These are phyloP conservation scores for Eucalyptus erythrocorys DNA, from an alignment of 345 rosid genomes.

Conservation along the genomic window DNA sequence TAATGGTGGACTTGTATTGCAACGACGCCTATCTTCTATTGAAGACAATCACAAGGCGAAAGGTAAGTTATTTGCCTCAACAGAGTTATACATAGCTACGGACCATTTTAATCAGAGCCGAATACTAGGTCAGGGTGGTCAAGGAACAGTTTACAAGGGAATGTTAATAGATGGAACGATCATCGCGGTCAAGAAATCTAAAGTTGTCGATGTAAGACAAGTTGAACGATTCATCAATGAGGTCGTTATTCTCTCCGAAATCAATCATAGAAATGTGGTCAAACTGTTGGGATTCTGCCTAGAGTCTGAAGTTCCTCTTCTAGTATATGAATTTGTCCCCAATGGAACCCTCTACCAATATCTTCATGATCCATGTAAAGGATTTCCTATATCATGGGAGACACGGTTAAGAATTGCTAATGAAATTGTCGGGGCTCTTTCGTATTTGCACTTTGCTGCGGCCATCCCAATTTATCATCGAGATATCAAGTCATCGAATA, in stretches of 20 bases:
- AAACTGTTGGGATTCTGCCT: neutral
- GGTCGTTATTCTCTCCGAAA: neutral
- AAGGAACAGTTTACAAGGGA: neutral
- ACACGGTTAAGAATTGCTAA: neutral
- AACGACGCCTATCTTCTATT: neutral
- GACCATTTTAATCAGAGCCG: neutral
- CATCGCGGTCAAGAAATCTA: neutral
- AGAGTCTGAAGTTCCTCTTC: neutral
- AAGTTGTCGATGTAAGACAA: neutral
- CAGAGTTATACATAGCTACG: neutral
- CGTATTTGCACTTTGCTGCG: neutral
- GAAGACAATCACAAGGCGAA: neutral
- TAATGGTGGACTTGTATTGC: neutral
- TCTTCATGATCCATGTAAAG: neutral
- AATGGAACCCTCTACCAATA: neutral
- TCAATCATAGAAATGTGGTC: neutral
- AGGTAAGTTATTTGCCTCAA: neutral
- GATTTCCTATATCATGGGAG: neutral
- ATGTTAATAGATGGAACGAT: neutral
- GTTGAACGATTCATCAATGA: neutral
- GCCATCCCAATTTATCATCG: neutral
- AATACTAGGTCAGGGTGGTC: neutral
- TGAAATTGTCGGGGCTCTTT: neutral
- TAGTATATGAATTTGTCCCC: neutral
- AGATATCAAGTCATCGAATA: neutral